Base-by-base conservation (phyloP, 2,329 filamentous ascomycete species). In the Colletotrichum tofieldiae region DNA sequence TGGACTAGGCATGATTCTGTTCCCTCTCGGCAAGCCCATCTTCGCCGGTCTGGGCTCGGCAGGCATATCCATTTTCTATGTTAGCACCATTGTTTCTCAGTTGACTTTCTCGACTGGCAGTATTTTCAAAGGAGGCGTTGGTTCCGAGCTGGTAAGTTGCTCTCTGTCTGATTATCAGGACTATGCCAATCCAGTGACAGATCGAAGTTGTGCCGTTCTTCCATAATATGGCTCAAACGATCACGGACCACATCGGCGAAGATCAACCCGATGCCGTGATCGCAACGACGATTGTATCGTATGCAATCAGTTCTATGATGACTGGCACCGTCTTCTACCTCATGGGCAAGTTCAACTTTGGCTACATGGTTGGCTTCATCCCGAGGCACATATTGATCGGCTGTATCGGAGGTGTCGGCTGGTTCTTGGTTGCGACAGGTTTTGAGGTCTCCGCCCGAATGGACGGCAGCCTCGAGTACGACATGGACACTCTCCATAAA, bases 131-230 rank as follows among this genome's bases (percentile, higher is more conserved):
- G 96, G 96, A 20, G 95, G 94, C 4, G 91, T 99, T 71, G 96
- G 96, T 6, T 98, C 96, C 2, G 96, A 99, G 82, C 92, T 99
- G 91, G 91, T 92, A 83, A 75, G 87, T 82, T 14, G 41, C 68
- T 26, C 45, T 29, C 23, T 1, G 20, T 29, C 49, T 14, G 23
- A 23, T 18, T 41, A 20, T 51, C 51, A 8, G 5, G 75, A 52
- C 74, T 71, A 61, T 20, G 9, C 60, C 73, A 32, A 77, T 56
- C 26, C 8, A 26, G 41, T 16, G 1, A 9, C 74, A 93, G 90
- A 99, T 98, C 76, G 96, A 99, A 83, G 96, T 98, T 1, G 96
- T 99, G 0, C 96, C 96, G 0, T 99, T 99, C 84, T 98, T 99
- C 81, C 96, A 99, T 84, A 97, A 96, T 78, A 99, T 99, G 96